These are phyloP conservation scores for Penicillium capsulatum DNA, from an alignment of 2,329 filamentous ascomycete genomes.

Conservation along the genomic window DNA sequence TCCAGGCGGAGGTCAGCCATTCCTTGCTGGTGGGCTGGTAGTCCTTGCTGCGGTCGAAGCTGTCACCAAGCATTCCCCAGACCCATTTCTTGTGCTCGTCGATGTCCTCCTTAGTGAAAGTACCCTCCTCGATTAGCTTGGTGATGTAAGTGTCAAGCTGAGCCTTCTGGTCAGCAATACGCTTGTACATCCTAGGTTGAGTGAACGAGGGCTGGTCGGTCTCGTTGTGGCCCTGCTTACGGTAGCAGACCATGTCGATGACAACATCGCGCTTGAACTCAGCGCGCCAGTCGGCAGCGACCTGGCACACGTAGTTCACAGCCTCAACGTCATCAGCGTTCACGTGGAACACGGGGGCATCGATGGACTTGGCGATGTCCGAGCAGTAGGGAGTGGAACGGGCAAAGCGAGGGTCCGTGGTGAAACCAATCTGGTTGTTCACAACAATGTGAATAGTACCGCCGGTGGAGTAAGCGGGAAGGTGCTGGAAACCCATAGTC, in stretches of 20 bases:
- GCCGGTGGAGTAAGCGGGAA: slow-evolving; percentile 93
- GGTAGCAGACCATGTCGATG: slow-evolving; percentile 97
- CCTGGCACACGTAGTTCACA: slow-evolving; percentile 95
- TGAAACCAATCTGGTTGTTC: slow-evolving; percentile 99
- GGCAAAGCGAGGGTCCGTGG: slow-evolving; percentile 93
- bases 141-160: slow-evolving; percentile 89
- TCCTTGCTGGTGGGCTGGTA: slow-evolving; percentile 96
- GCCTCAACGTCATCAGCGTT: slow-evolving; percentile 98
- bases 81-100: slow-evolving; percentile 99
- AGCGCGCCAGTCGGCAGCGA: slow-evolving; percentile 95
- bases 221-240: slow-evolving; percentile 98
- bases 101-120: slow-evolving; percentile 94
- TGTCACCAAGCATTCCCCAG: slow-evolving; percentile 98
- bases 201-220: slow-evolving; percentile 99
- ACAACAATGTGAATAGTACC: slow-evolving; percentile 96
- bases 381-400: slow-evolving; percentile 98
- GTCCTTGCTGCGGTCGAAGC: slow-evolving; percentile 94
- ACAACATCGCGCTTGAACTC: slow-evolving; percentile 99
- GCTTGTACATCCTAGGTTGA: slow-evolving; percentile 99
- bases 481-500: slow-evolving; percentile 93
- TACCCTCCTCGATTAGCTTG: slow-evolving; percentile 85
- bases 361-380: slow-evolving; percentile 97
- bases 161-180: slow-evolving; percentile 76
- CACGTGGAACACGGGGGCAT: slow-evolving; percentile 97
- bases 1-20: slow-evolving; percentile 98